Percentiles rank a stretch among this genome's conserved stretches.
Evolutionary conservation across 306 rosid species (phyloP).

Genomic region (Prunus persica): Prunus_persica_NCBIv2 NC_034009.1:43185001-43185500

Average conservation of each 20-base stretch:
- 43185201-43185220: neutral
- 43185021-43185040: neutral
- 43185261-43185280: neutral
- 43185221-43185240: neutral
- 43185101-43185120: neutral
- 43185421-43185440: neutral
- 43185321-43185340: conserved; percentile 79
- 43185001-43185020: neutral
- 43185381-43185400: neutral
- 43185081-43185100: neutral
- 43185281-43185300: conserved; percentile 19
- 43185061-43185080: neutral
- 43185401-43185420: neutral
- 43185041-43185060: neutral
- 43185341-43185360: conserved; percentile 88
- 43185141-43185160: neutral
- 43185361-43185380: conserved; percentile 48
- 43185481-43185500: too few relatives aligned
- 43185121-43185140: neutral
- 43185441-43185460: conserved; percentile 2
- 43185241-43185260: neutral
- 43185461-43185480: neutral
- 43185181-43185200: neutral
- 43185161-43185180: neutral
- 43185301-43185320: conserved; percentile 80